Evolutionary conservation across 1,284 basidiomycete species (phyloP).

Genomic region (Phellopilus nigrolimitatus): DNA sequence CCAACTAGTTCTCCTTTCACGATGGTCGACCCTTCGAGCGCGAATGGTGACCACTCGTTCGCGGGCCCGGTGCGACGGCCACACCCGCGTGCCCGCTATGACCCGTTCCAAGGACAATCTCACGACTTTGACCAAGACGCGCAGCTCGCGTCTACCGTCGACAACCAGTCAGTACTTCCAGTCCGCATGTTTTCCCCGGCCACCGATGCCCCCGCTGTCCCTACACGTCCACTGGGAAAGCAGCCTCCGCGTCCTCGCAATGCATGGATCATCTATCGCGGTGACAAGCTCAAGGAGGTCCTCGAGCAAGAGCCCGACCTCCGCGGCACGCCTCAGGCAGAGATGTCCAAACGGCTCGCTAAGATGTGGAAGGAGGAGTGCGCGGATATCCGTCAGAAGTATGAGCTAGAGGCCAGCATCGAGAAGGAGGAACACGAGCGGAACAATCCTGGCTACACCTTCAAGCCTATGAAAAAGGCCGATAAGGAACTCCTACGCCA

Average conservation of each 20-base stretch:
- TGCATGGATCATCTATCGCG: conserved; percentile 90
- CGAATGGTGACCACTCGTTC: too few species aligned
- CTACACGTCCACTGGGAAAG: too few species aligned
- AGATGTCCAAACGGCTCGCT: conserved; percentile 69
- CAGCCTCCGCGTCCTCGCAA: conserved; percentile 76
- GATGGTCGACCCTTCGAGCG: too few species aligned
- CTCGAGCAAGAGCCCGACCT: conserved; percentile 29
- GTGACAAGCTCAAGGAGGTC: conserved; percentile 49
- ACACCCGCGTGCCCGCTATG: conserved; percentile 1
- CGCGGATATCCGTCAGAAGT: conserved; percentile 48
- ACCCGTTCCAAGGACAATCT: too few species aligned
- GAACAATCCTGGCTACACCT: conserved; percentile 70
- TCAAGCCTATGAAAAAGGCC: conserved; percentile 63
- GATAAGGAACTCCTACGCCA: conserved; percentile 49
- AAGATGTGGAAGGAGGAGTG: conserved; percentile 64
- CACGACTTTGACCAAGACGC: too few species aligned
- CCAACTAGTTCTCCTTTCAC: conserved; percentile 7
- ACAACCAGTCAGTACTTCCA: too few species aligned
- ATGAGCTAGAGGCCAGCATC: conserved; percentile 64
- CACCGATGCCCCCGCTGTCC: too few species aligned
- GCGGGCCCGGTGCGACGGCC: conserved; percentile 12
- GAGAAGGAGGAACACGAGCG: conserved; percentile 63
- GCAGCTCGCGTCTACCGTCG: too few species aligned
- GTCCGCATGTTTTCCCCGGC: too few species aligned
- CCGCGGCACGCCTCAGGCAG: conserved; percentile 52